Evolutionary conservation across 345 rosid species (phyloP).

Genomic region (Eucalyptus polybractea): DNA sequence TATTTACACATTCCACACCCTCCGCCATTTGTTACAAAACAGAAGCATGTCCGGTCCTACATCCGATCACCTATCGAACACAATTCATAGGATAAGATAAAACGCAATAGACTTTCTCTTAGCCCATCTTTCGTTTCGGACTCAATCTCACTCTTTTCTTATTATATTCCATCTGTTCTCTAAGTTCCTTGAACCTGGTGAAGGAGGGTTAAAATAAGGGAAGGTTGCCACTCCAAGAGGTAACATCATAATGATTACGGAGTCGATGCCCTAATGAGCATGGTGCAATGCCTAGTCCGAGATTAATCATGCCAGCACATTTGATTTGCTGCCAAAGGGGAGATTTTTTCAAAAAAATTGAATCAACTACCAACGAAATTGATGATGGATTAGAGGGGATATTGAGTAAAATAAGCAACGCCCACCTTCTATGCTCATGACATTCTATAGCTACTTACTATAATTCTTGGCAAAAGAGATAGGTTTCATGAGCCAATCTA

Average conservation of each 20-base stretch:
- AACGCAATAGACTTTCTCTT: background rate
- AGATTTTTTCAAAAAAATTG: background rate
- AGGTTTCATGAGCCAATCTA: background rate
- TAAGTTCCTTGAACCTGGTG: background rate
- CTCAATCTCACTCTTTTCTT: background rate
- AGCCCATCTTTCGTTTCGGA: background rate
- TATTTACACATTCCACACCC: background rate
- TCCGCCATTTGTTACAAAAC: background rate
- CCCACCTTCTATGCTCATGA: background rate
- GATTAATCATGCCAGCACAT: background rate
- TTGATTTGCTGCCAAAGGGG: background rate
- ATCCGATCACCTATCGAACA: background rate
- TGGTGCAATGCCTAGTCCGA: background rate
- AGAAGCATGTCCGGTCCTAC: background rate
- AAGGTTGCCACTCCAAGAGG: background rate
- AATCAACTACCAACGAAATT: background rate
- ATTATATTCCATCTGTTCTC: background rate
- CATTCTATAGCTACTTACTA: background rate
- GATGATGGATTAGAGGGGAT: background rate
- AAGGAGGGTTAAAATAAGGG: background rate
- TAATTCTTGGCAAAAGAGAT: background rate
- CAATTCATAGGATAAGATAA: background rate
- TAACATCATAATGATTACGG: background rate
- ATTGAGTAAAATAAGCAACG: background rate
- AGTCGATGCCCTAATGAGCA: background rate